A percentile compares a stretch with the other conserved stretches of the same genome.
Conservation (phyloP, 2,329 filamentous ascomycete genomes). For the Thermothelomyces thermophilus region DNA sequence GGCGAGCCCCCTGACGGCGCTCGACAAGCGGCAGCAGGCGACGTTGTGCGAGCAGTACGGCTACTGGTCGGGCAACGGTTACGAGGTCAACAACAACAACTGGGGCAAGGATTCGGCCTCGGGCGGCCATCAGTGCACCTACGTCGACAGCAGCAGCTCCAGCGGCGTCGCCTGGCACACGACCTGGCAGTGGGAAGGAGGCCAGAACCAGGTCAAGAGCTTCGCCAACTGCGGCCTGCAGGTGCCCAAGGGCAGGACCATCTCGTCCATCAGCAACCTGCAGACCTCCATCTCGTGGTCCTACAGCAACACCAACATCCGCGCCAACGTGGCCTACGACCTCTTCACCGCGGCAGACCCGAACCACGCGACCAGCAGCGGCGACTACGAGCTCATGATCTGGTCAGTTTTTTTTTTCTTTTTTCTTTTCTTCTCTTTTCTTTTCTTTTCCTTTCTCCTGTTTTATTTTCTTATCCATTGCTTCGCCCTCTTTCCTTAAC, state of each 20-base stretch:
- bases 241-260: constrained; percentile 26
- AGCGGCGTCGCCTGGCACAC: constrained; percentile 35
- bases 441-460: no score
- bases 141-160: constrained; percentile 30
- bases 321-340: constrained; percentile 57
- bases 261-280: constrained; percentile 32
- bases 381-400: constrained; percentile 58
- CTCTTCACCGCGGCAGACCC: constrained; percentile 48
- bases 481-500: no score
- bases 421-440: no score
- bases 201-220: constrained; percentile 37
- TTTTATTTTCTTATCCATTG: no score
- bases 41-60: constrained; percentile 28
- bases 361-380: constrained; percentile 30
- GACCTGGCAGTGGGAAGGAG: constrained; percentile 38
- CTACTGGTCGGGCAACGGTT: constrained; percentile 29
- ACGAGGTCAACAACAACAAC: constrained; percentile 37
- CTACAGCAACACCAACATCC: constrained; percentile 43
- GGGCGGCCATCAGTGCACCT: constrained; percentile 38
- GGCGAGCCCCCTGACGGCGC: neutral
- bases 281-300: constrained; percentile 33
- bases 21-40: neutral
- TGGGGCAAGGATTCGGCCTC: constrained; percentile 35
- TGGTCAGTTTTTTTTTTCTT: constrained; percentile 36
- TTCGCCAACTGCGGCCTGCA: constrained; percentile 37